Evolutionary conservation across 805 yeast genomes (phyloP), one percentile per base, ranked within the genome.

Genomic region (Grigorovia humatica): DNA sequence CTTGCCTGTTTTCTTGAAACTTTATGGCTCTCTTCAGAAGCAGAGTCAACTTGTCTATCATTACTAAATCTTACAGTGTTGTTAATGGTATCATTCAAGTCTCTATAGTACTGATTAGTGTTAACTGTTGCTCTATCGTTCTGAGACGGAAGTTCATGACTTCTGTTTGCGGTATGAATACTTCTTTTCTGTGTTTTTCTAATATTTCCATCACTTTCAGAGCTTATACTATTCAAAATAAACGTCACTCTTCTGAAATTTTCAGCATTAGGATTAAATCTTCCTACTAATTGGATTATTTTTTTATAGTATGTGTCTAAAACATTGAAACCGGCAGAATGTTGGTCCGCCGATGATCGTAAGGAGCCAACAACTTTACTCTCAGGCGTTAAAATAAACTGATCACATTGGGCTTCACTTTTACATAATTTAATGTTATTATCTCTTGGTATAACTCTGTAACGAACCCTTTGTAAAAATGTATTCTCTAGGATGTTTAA

Each of bases 401-500:
- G 48, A 18, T 55, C 55, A 5, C 54, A 45, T 51, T 63, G 56
- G 20, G 56, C 46, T 57, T 61, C 67, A 61, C 73, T 50, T 61
- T 65, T 53, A 64, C 74, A 61, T 70, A 73, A 74, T 42, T 65
- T 57, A 15, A 70, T 64, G 51, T 71, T 71, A 29, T 62, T 57
- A 54, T 71, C 71, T 53, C 76, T 60, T 2, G 93, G 91, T 2
- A 86, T 76, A 13, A 85, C 81, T 55, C 85, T 74, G 79, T 93
- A 91, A 53, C 82, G 80, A 9, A 91, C 91, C 55, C 89, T 74
- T 48, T 78, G 77, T 46, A 91, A 74, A 61, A 93, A 89, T 67
- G 93, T 98, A 50, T 85, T 81, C 64, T 91, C 99, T 47, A 91
- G 73, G 51, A 91, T 75, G 66, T 93, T 93, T 57, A 90, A 72